Base-by-base conservation (phyloP, 2,329 filamentous ascomycete genomes). In the Colletotrichum musicola region DNA sequence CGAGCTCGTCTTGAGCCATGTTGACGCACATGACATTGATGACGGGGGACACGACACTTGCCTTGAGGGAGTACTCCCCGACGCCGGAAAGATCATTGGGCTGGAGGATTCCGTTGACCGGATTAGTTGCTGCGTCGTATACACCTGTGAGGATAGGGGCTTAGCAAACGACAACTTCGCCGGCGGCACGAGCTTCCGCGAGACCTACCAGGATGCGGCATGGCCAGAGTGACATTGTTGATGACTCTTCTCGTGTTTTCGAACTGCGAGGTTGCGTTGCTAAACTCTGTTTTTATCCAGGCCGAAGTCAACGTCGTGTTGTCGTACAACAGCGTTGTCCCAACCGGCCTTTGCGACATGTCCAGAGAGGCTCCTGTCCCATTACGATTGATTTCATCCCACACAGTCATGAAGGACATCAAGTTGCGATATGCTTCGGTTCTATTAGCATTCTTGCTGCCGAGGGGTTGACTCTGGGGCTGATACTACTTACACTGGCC, bases 191-290 rank as follows among this genome's bases (percentile, higher is more conserved):
- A 25, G 10, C 12, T 13, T 6, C 12, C 10, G 16, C 5, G 2
- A 3, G 30, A 38, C 70, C 59, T 59, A 50, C 81, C 89, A 0
- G 89, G 83, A 73, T 96, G 93, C 0, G 93, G 93, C 86, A 95
- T 91, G 0, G 92, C 92, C 72, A 95, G 83, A 0, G 91, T 92
- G 27, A 94, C 88, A 71, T 95, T 94, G 75, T 94, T 93, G 73
- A 95, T 81, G 44, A 92, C 83, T 27, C 92, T 84, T 0, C 81
- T 79, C 61, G 87, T 77, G 12, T 82, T 75, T 4, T 82, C 75
- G 4, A 85, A 90, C 0, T 83, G 80, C 4, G 80, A 77, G 0
- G 83, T 82, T 18, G 89, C 85, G 63, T 93, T 82, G 40, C 84
- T 79, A 9, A 84, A 79, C 2, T 84, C 73, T 0, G 78, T 81